These are phyloP conservation scores for Geotrichum siamense DNA, from an alignment of 1,139 yeast genomes.

Conservation along the genomic window DNA sequence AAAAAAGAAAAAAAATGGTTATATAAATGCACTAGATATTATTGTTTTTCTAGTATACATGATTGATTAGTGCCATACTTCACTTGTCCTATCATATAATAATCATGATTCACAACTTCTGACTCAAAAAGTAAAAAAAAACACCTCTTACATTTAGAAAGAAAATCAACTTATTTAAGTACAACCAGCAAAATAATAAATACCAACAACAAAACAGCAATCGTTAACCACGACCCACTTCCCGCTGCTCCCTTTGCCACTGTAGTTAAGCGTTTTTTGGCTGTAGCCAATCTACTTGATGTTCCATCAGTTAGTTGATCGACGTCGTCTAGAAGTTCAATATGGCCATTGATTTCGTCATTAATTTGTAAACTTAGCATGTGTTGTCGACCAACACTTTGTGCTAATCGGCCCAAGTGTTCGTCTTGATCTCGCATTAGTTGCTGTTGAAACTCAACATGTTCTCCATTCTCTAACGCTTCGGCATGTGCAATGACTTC, in stretches of 20 bases:
- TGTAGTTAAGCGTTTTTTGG: constrained; percentile 46
- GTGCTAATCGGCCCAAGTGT: constrained; percentile 50
- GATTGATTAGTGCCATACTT: too few species aligned
- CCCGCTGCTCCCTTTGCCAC: constrained; percentile 55
- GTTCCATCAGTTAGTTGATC: constrained; percentile 59
- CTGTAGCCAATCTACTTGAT: constrained; percentile 45
- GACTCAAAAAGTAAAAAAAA: too few species aligned
- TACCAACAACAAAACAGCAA: constrained; percentile 53
- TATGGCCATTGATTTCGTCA: constrained; percentile 60
- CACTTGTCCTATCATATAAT: too few species aligned
- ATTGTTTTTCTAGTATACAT: too few species aligned
- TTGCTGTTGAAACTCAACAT: constrained; percentile 66
- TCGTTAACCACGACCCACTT: constrained; percentile 67
- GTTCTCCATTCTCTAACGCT: constrained; percentile 21
- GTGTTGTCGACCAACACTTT: constrained; percentile 58
- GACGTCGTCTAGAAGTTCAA: constrained; percentile 61
- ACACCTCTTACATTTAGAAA: not conserved
- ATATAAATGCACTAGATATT: too few species aligned
- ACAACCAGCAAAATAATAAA: constrained; percentile 53
- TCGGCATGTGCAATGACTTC: constrained; percentile 14
- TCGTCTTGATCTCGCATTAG: constrained; percentile 54
- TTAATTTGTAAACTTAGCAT: constrained; percentile 58
- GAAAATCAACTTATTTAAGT: constrained; percentile 38
- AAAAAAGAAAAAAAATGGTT: too few species aligned
- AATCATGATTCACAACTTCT: too few species aligned